Evolutionary conservation across 192 early-diverging fungal genomes (phyloP).

Genomic region (Pecoramyces ruminantium): DNA sequence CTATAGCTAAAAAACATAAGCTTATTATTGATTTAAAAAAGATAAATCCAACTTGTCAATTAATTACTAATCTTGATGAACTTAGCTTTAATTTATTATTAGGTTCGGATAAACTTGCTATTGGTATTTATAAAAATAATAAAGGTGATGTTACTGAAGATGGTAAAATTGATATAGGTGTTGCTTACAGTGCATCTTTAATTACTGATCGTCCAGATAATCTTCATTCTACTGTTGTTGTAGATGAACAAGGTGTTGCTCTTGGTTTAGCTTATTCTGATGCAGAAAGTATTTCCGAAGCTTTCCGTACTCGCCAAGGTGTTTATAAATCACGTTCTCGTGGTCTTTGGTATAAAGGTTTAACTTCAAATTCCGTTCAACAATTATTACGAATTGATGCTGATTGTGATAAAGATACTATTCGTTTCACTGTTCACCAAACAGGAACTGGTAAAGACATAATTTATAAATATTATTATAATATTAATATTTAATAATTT

Average conservation of each 20-base stretch:
- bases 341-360: slow-evolving; percentile 92
- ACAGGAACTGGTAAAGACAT: slow-evolving; percentile 43
- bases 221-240: slow-evolving; percentile 79
- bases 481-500: no score
- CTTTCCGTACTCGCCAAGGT: slow-evolving; percentile 59
- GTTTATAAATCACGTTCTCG: slow-evolving; percentile 79
- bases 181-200: slow-evolving; percentile 30
- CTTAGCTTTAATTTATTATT: slow-evolving; percentile 3
- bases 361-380: slow-evolving; percentile 90
- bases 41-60: slow-evolving; percentile 1
- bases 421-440: slow-evolving; percentile 77
- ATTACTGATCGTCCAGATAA: slow-evolving; percentile 80
- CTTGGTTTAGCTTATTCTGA: slow-evolving; percentile 88
- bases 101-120: background rate
- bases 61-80: slow-evolving; percentile 7
- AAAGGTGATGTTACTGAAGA: background rate
- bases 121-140: background rate
- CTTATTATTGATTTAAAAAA: background rate
- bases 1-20: background rate
- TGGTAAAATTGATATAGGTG: slow-evolving; percentile 13
- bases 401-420: slow-evolving; percentile 83
- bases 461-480: no score
- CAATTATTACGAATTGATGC: slow-evolving; percentile 50
- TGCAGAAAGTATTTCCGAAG: slow-evolving; percentile 59
- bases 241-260: slow-evolving; percentile 72